Base-by-base conservation (phyloP, 768 basidiomycete species). In the Mycena chlorophos region DNA sequence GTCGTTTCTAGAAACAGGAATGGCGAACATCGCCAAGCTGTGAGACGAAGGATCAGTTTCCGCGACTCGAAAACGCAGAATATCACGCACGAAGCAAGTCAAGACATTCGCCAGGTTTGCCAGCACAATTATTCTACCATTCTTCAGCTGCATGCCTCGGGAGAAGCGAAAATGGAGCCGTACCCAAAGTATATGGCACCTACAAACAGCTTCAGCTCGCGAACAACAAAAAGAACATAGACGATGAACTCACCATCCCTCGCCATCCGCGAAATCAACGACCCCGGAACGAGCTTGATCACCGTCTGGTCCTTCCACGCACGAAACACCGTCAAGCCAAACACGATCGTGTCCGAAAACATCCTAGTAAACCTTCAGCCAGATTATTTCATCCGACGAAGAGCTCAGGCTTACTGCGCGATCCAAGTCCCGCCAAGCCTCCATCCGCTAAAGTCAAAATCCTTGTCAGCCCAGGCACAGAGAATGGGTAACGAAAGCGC, bases 161-260 rank as follows among this genome's bases (percentile, higher is more conserved):
- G 5, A 25, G 5, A 5, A 17, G 28, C 30, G 3, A 13, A 30
- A 10, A n/a, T 8, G 8, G 17, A 22, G 38, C 4, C 55, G 1
- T 2, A 56, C 59, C 59, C 59, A n/a, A 60, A 60, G 23, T 60
- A 60, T 51, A 60, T 56, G 4, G 55, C 55, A 27, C 58, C 58
- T 60, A 10, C 12, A 37, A n/a, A 37, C 34, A 37, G n/a, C 10
- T 37, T 37, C 34, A 37, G 34, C 34, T n/a, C n/a, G n/a, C n/a
- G n/a, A n/a, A n/a, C n/a, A n/a, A n/a, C n/a, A n/a, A n/a, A n/a
- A n/a, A n/a, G n/a, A n/a, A n/a, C n/a, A n/a, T n/a, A n/a, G n/a
- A n/a, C n/a, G 52, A 28, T 22, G 17, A 4, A 48, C 58, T 3
- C 22, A 60, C 59, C 59, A 29, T 60, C 59, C 19, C 43, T 30